Conservation (phyloP, 2,329 filamentous ascomycete species). For the Penicillium decumbens region DNA sequence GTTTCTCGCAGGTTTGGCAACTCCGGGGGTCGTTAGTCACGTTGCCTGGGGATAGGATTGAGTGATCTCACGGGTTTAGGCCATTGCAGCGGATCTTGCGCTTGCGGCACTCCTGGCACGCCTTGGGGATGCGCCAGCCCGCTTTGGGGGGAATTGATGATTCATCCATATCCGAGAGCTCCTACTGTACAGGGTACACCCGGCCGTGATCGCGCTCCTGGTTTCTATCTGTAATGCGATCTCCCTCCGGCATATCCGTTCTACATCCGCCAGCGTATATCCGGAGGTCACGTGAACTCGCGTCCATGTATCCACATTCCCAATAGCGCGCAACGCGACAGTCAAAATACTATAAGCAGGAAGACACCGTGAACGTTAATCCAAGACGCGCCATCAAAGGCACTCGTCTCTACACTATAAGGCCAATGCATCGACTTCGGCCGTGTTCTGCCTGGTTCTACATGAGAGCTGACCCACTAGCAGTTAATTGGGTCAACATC, state of each 20-base stretch:
- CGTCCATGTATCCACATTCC: background rate
- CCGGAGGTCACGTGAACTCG: slow-evolving; percentile 14
- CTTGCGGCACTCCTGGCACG: slow-evolving; percentile 41
- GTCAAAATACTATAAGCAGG: no score
- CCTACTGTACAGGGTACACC: background rate
- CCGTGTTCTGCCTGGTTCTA: no score
- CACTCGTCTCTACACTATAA: no score
- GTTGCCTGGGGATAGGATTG: background rate
- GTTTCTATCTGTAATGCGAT: slow-evolving; percentile 2
- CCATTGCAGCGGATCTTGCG: slow-evolving; percentile 43
- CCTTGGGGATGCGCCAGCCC: slow-evolving; percentile 37
- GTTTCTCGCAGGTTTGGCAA: slow-evolving; percentile 36
- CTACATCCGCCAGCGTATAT: slow-evolving; percentile 11
- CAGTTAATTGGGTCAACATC: no score
- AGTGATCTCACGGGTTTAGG: slow-evolving; percentile 28
- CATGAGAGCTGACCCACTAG: no score
- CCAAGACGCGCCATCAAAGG: no score
- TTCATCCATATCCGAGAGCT: slow-evolving; percentile 25
- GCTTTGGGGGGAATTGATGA: slow-evolving; percentile 13
- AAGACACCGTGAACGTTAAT: no score
- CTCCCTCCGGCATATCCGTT: slow-evolving; percentile 11
- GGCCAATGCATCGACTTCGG: no score
- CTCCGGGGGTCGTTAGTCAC: slow-evolving; percentile 3
- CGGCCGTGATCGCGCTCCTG: background rate
- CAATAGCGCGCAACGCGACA: background rate